Evolutionary conservation across 805 yeast species (phyloP).

Genomic region (Candida hungchunana): DNA sequence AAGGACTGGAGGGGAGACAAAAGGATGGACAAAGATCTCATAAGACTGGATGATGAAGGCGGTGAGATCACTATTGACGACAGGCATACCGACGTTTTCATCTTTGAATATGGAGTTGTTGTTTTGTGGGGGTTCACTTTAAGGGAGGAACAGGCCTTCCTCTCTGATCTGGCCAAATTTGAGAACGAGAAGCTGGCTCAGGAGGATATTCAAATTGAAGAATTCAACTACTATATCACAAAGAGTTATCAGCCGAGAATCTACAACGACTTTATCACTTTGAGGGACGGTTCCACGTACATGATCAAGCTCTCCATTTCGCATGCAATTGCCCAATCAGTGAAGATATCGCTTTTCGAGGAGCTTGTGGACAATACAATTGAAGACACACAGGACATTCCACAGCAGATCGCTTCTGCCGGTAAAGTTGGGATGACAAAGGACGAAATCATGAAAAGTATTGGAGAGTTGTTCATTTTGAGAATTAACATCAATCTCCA

Average conservation of each 20-base stretch:
- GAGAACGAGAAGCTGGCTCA: constrained; percentile 87
- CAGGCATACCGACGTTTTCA: constrained; percentile 70
- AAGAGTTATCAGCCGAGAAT: constrained; percentile 92
- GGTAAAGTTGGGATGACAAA: constrained; percentile 95
- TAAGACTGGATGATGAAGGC: constrained; percentile 86
- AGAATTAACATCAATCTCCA: constrained; percentile 78
- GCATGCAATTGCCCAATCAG: constrained; percentile 94
- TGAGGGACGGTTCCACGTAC: constrained; percentile 83
- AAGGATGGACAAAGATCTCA: constrained; percentile 42
- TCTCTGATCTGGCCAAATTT: constrained; percentile 82
- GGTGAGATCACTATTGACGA: constrained; percentile 89
- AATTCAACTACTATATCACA: constrained; percentile 91
- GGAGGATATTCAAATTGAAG: constrained; percentile 92
- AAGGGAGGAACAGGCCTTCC: constrained; percentile 76
- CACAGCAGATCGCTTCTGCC: constrained; percentile 89
- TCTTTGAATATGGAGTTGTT: constrained; percentile 96
- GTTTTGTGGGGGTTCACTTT: constrained; percentile 94
- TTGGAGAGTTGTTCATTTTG: constrained; percentile 90
- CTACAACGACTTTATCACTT: constrained; percentile 90
- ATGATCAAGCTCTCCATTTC: constrained; percentile 91
- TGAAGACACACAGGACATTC: constrained; percentile 95
- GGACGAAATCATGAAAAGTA: constrained; percentile 93
- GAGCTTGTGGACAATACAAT: constrained; percentile 95
- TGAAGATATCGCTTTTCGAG: constrained; percentile 91
- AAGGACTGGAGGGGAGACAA: constrained; percentile 70